These are phyloP conservation scores for Santalum album DNA, from an alignment of 164 flowering plant genomes.

Conservation along the genomic window DNA sequence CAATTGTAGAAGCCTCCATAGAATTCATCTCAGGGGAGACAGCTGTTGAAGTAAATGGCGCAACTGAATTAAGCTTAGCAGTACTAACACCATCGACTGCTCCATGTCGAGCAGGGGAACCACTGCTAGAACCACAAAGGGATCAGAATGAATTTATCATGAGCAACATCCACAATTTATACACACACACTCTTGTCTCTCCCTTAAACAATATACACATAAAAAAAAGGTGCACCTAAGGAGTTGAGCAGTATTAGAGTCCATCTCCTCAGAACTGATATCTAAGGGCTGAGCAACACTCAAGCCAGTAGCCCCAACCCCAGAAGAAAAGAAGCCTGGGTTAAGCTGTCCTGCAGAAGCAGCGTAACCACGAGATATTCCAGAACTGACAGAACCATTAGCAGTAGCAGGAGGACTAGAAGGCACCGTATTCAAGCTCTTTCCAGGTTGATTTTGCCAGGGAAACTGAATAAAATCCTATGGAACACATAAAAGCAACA, in stretches of 20 bases:
- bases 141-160: neutral
- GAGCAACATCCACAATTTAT: no score
- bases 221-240: constrained; percentile 34
- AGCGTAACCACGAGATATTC: constrained; percentile 39
- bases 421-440: constrained; percentile 43
- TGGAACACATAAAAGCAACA: constrained; percentile 4
- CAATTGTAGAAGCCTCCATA: constrained; percentile 30
- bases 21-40: constrained; percentile 40
- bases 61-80: constrained; percentile 19
- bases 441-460: constrained; percentile 82
- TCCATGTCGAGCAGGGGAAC: constrained; percentile 38
- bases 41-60: constrained; percentile 38
- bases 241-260: constrained; percentile 35
- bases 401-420: constrained; percentile 43
- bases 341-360: constrained; percentile 46
- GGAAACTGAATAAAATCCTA: constrained; percentile 94
- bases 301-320: constrained; percentile 38
- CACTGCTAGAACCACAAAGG: constrained; percentile 27
- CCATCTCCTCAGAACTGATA: constrained; percentile 52
- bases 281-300: constrained; percentile 48
- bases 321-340: constrained; percentile 37
- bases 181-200: no score
- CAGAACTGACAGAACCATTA: constrained; percentile 23
- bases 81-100: constrained; percentile 28
- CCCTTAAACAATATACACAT: no score